Evolutionary conservation across 371 early-diverging fungal species (phyloP).

Genomic region (Mucor circinelloides): DNA sequence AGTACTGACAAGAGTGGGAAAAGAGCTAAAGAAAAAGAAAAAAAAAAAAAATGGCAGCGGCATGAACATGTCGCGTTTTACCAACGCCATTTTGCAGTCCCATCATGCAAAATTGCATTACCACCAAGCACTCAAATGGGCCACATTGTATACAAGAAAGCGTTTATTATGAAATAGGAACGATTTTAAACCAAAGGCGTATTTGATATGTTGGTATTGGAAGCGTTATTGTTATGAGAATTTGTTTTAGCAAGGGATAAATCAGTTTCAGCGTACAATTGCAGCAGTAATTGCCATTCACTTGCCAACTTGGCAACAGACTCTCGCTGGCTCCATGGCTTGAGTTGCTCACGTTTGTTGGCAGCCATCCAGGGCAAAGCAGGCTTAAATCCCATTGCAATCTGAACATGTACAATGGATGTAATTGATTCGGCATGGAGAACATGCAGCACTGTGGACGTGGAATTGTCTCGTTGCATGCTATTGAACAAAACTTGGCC

Average conservation of each 20-base stretch:
- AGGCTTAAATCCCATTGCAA: slow-evolving; percentile 36
- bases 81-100: too few species aligned
- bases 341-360: slow-evolving; percentile 14
- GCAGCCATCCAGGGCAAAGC: slow-evolving; percentile 38
- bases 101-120: too few species aligned
- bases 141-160: too few species aligned
- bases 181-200: slow-evolving; percentile 1
- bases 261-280: slow-evolving; percentile 25
- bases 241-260: neutral
- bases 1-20: too few species aligned
- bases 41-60: too few species aligned
- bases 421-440: slow-evolving; percentile 39
- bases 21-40: too few species aligned
- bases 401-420: slow-evolving; percentile 33
- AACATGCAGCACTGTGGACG: slow-evolving; percentile 26
- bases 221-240: neutral
- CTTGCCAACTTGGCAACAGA: slow-evolving; percentile 24
- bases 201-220: neutral
- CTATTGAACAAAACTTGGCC: neutral
- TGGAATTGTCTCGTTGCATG: neutral
- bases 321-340: slow-evolving; percentile 36
- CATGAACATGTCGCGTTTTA: too few species aligned
- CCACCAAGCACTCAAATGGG: too few species aligned
- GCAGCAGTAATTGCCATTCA: slow-evolving; percentile 39
- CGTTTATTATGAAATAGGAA: too few species aligned